These are phyloP conservation scores for Pilasporangium apinafurcum DNA, from an alignment of 352 stramenopile genomes.

Conservation along the genomic window DNA sequence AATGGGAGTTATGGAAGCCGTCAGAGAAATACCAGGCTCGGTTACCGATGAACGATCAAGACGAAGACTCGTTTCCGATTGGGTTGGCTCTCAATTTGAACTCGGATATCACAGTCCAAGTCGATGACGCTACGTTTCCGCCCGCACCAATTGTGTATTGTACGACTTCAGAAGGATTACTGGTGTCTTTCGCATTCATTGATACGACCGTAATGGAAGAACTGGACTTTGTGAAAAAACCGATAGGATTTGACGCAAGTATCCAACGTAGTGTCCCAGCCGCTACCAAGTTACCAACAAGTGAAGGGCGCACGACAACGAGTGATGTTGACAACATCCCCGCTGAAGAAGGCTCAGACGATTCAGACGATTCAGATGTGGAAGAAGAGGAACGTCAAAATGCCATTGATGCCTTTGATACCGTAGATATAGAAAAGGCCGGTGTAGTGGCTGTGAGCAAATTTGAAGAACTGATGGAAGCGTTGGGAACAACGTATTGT, in stretches of 20 bases:
- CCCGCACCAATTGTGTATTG: conserved; percentile 48
- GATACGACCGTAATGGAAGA: conserved; percentile 51
- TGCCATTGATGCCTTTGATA: too few relatives aligned
- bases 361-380: too few relatives aligned
- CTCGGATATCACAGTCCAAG: conserved; percentile 26
- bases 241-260: conserved; percentile 17
- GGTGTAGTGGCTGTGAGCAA: too few relatives aligned
- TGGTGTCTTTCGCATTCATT: conserved; percentile 67
- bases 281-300: too few relatives aligned
- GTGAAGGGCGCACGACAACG: too few relatives aligned
- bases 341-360: too few relatives aligned
- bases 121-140: conserved; percentile 42
- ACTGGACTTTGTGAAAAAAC: conserved; percentile 30
- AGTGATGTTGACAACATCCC: too few relatives aligned
- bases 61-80: conserved; percentile 65
- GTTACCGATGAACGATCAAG: conserved; percentile 58
- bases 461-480: too few relatives aligned
- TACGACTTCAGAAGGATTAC: conserved; percentile 48
- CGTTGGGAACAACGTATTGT: too few relatives aligned
- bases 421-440: too few relatives aligned
- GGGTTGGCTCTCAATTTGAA: conserved; percentile 58
- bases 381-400: too few relatives aligned
- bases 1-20: conserved; percentile 73
- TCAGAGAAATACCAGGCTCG: conserved; percentile 70
- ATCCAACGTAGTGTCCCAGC: too few relatives aligned